Evolutionary conservation across 1,284 basidiomycete genomes (phyloP).

Genomic region (Bothia castanella): DNA sequence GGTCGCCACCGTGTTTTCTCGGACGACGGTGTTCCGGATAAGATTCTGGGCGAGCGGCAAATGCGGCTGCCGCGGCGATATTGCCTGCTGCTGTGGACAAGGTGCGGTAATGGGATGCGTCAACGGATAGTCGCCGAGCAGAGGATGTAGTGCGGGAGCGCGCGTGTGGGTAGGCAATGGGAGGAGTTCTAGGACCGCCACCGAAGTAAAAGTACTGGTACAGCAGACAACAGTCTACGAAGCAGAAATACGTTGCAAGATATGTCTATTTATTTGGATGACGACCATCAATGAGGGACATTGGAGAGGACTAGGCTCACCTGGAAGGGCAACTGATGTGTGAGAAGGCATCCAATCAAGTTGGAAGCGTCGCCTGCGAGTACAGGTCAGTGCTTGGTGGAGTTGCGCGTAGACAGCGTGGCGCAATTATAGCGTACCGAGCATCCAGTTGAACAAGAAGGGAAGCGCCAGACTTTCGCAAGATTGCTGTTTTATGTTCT

Average conservation of each 20-base stretch:
- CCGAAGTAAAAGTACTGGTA: slow-evolving; percentile 78
- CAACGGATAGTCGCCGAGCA: slow-evolving; percentile 44
- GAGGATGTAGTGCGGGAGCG: slow-evolving; percentile 44
- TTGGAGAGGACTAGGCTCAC: slow-evolving; percentile 41
- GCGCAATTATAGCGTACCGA: slow-evolving; percentile 51
- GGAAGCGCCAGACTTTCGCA: slow-evolving; percentile 86
- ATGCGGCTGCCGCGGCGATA: slow-evolving; percentile 61
- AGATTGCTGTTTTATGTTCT: slow-evolving; percentile 71
- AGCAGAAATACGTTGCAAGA: slow-evolving; percentile 84
- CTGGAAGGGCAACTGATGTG: slow-evolving; percentile 92
- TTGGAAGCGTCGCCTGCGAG: slow-evolving; percentile 82
- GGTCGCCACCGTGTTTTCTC: slow-evolving; percentile 19
- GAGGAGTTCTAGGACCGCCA: slow-evolving; percentile 31
- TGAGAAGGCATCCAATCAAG: slow-evolving; percentile 84
- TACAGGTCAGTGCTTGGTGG: slow-evolving; percentile 6
- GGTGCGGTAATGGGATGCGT: slow-evolving; percentile 62
- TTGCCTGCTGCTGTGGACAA: slow-evolving; percentile 64
- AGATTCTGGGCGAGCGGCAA: slow-evolving; percentile 58
- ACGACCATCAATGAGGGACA: not conserved
- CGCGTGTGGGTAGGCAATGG: slow-evolving; percentile 37
- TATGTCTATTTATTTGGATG: slow-evolving; percentile 62
- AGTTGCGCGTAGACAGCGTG: not conserved
- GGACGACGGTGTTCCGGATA: slow-evolving; percentile 24
- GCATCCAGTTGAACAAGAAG: slow-evolving; percentile 87
- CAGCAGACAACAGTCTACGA: slow-evolving; percentile 72